A percentile compares a stretch with the other conserved stretches of the same genome.
Conservation (phyloP, 805 yeast genomes). For the Kazachstania kunashirensis region DNA sequence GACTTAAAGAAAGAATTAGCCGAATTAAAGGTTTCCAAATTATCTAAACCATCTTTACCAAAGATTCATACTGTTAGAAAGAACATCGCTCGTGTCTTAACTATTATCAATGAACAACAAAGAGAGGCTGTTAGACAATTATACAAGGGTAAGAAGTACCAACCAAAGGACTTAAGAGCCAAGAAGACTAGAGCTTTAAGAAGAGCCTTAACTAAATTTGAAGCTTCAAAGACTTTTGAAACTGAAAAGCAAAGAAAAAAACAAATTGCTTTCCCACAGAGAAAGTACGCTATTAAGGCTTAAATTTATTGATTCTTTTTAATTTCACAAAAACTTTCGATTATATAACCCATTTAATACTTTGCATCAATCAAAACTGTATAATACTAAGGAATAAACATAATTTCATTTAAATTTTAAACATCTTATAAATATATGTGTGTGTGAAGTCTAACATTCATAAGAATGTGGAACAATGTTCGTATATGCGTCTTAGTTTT, state of each 20-base stretch:
- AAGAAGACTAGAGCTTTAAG: constrained; percentile 99
- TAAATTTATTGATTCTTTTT: no score
- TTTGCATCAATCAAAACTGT: no score
- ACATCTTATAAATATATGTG: no score
- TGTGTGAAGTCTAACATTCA: no score
- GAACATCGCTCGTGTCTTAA: constrained; percentile 96
- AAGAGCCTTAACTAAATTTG: constrained; percentile 86
- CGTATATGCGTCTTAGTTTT: no score
- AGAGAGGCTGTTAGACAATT: constrained; percentile 90
- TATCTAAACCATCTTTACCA: constrained; percentile 87
- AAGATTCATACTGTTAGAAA: constrained; percentile 95
- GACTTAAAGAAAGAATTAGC: constrained; percentile 97
- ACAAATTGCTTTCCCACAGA: constrained; percentile 93
- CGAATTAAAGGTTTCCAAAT: constrained; percentile 89
- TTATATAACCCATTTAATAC: no score
- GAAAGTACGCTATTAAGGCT: constrained; percentile 98
- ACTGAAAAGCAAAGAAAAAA: constrained; percentile 91
- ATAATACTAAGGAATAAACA: no score
- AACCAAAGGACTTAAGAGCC: constrained; percentile 98
- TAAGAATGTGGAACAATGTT: no score
- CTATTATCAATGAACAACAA: constrained; percentile 93
- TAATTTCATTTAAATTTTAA: no score
- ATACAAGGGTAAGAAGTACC: constrained; percentile 90
- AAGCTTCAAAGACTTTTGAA: constrained; percentile 71
- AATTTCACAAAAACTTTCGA: no score